Evolutionary conservation across 306 rosid genomes (phyloP), one percentile per base, ranked within the genome.

Genomic region (Sicyos edulis): DNA sequence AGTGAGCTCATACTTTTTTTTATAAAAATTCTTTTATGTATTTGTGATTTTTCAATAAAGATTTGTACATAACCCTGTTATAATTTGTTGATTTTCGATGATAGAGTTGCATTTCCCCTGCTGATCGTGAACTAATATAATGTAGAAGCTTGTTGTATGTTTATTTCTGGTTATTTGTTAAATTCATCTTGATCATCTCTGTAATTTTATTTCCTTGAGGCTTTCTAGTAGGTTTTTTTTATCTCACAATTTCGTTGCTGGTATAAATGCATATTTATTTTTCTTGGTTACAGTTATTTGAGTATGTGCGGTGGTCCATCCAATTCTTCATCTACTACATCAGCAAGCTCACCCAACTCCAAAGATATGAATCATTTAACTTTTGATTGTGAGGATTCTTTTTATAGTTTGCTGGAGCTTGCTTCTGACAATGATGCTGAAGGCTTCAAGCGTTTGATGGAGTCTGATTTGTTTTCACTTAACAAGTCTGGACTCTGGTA

Each of bases 351-450:
- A 68, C 15, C 85, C 79, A 73, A 77, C 79, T 62, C 61, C 24
- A 24, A 82, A 79, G 90, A 85, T 72, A 92, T 89, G 97, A 83
- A 75, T 75, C 74, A 76, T 16, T 71, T 79, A 69, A 77, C 89
- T 13, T 81, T 83, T 71, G 79, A 79, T 76, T 77, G 88, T 2
- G 95, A 83, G 44, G 90, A 84, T 85, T 84, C 88, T 86, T 84
- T 85, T 77, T 78, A 85, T 66, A 80, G 80, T 62, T 77, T 88
- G 73, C 86, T 87, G 29, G 97, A 92, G 57, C 78, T 83, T 79
- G 96, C 96, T 76, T 84, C 97, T 73, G 86, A 89, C 88, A 92
- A 89, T 72, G 95, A 92, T 83, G 75, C 77, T 44, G 88, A 87
- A 65, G 89, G 87, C 24, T 86, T 87, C 72, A 89, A 86, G 84